Evolutionary conservation across 2,329 filamentous ascomycete genomes (phyloP).

Genomic region (Microdochium nivale): DNA sequence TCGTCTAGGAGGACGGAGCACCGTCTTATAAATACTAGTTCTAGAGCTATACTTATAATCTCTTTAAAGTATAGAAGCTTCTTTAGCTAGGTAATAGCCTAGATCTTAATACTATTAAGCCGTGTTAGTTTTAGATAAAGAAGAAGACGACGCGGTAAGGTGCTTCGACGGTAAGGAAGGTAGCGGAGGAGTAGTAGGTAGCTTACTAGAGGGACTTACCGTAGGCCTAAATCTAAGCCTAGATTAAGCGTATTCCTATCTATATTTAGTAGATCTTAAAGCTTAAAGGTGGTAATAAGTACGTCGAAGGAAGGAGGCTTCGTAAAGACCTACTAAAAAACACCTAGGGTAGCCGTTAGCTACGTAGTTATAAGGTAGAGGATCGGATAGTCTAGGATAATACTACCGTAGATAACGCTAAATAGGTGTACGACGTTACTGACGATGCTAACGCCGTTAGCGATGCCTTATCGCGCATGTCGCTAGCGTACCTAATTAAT

Average conservation of each 20-base stretch:
- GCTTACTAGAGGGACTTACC: constrained; percentile 5
- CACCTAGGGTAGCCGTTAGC: too few species aligned
- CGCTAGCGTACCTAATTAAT: too few species aligned
- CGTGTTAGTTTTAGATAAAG: not conserved
- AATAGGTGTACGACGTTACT: too few species aligned
- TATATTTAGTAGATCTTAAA: too few species aligned
- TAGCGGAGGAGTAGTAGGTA: constrained; percentile 1
- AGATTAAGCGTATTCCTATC: constrained; percentile 8
- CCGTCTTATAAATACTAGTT: not conserved
- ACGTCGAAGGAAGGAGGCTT: not conserved
- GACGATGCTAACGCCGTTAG: too few species aligned
- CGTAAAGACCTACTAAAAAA: too few species aligned
- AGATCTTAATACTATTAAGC: too few species aligned
- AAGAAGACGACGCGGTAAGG: not conserved
- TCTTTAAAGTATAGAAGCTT: not conserved
- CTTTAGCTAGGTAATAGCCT: not conserved
- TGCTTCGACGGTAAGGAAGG: not conserved
- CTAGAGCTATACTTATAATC: not conserved
- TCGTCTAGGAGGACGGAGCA: constrained; percentile 1
- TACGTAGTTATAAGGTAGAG: too few species aligned
- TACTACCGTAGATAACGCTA: too few species aligned
- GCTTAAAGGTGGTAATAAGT: constrained; percentile 2
- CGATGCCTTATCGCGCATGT: too few species aligned
- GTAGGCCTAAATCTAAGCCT: constrained; percentile 6
- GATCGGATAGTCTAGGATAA: too few species aligned